A percentile compares a stretch with the other conserved stretches of the same genome.
Conservation (phyloP, 345 rosid genomes). For the Limnanthes douglasii region DNA sequence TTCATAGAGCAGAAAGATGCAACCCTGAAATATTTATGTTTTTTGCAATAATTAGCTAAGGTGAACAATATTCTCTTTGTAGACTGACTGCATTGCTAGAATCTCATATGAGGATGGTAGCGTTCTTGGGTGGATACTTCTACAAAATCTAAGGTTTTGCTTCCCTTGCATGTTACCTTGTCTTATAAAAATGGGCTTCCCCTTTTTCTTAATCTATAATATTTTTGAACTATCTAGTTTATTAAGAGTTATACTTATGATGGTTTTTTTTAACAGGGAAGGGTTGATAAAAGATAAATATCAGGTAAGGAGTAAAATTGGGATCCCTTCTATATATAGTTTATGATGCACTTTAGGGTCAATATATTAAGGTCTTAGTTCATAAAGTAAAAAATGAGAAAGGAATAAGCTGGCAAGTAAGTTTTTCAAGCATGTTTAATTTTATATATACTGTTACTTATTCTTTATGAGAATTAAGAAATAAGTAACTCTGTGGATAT, state of each 20-base stretch:
- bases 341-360: too few relatives aligned
- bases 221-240: background rate
- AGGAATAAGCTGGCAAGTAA: background rate
- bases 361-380: background rate
- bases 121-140: conserved; percentile 59
- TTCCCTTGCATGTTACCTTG: too few relatives aligned
- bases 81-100: conserved; percentile 75
- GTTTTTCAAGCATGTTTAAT: background rate
- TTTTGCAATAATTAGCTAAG: too few relatives aligned
- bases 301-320: too few relatives aligned
- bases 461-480: conserved; percentile 1
- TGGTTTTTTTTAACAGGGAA: conserved; percentile 19
- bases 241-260: background rate
- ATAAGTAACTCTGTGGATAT: too few relatives aligned
- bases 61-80: conserved; percentile 4
- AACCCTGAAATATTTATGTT: too few relatives aligned
- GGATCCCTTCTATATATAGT: too few relatives aligned
- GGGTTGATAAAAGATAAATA: conserved; percentile 30
- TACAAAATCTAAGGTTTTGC: conserved; percentile 37
- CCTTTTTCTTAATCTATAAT: background rate
- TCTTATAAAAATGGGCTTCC: too few relatives aligned
- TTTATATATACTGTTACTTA: background rate
- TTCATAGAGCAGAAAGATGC: too few relatives aligned
- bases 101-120: conserved; percentile 35
- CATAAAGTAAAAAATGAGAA: background rate